phyloP scores from a whole-genome alignment of 345 rosid genomes.

The Heritiera fomes region DNA sequence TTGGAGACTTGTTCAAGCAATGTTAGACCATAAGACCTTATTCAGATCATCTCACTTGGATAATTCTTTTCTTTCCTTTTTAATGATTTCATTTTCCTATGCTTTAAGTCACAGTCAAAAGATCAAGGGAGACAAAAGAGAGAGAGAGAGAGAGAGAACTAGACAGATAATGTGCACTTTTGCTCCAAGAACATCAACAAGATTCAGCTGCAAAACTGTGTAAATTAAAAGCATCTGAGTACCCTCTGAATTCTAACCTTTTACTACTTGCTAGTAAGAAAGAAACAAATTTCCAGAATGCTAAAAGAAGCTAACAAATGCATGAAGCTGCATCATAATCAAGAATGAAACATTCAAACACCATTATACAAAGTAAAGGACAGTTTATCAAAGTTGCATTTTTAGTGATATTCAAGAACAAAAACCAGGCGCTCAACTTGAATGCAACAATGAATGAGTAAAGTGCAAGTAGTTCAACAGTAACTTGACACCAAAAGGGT shows the following conservation, averaged over 20 bases:
- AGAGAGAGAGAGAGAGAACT: neutral
- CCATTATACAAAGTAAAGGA: neutral
- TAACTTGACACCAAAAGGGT: neutral
- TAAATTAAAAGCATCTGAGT: neutral
- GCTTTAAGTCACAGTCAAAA: neutral
- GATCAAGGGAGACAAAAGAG: neutral
- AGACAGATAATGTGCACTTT: neutral
- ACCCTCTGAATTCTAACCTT: neutral
- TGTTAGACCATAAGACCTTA: neutral
- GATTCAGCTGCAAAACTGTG: neutral
- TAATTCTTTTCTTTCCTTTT: neutral
- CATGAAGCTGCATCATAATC: neutral
- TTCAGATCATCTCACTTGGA: neutral
- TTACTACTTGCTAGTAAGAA: neutral
- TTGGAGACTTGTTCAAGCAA: neutral
- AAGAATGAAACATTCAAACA: neutral
- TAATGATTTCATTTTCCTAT: neutral
- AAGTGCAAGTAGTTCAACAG: neutral
- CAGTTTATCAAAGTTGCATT: neutral
- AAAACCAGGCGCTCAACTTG: neutral
- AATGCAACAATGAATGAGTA: neutral
- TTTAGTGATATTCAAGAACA: neutral
- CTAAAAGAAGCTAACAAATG: neutral
- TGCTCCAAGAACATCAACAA: neutral
- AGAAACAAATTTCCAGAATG: neutral